Percentiles rank a stretch among this genome's conserved stretches.
Conservation (phyloP, 202 grass and related monocot genomes). For the Panicum hallii region DNA sequence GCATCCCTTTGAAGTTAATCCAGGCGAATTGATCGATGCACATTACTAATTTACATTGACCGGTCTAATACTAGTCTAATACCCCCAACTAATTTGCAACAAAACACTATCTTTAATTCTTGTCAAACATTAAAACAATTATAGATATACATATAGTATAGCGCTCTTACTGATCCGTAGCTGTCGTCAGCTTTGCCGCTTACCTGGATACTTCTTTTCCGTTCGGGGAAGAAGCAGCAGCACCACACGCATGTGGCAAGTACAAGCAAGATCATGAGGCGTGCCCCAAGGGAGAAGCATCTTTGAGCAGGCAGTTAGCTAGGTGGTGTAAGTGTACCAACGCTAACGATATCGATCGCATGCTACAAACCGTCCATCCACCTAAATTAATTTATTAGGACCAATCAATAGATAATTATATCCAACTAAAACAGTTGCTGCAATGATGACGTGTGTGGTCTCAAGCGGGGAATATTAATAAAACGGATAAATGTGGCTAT, state of each 20-base stretch:
- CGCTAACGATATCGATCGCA: conserved; percentile 17
- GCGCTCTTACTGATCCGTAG: neutral
- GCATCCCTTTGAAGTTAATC: too few relatives aligned
- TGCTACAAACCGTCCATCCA: conserved; percentile 7
- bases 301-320: neutral
- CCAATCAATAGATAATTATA: neutral
- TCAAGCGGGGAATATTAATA: neutral
- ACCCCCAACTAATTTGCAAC: neutral
- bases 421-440: neutral
- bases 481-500: neutral
- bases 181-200: neutral
- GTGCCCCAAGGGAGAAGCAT: neutral
- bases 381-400: neutral
- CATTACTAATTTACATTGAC: too few relatives aligned
- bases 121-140: neutral
- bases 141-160: neutral
- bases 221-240: neutral
- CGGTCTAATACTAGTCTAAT: too few relatives aligned
- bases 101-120: neutral
- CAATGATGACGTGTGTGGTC: neutral
- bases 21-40: too few relatives aligned
- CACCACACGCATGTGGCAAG: neutral
- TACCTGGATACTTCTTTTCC: neutral
- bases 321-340: conserved; percentile 8
- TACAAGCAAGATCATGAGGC: neutral